phyloP scores from a whole-genome alignment of 768 basidiomycete genomes.

The Cystobasidium tubakii region DNA sequence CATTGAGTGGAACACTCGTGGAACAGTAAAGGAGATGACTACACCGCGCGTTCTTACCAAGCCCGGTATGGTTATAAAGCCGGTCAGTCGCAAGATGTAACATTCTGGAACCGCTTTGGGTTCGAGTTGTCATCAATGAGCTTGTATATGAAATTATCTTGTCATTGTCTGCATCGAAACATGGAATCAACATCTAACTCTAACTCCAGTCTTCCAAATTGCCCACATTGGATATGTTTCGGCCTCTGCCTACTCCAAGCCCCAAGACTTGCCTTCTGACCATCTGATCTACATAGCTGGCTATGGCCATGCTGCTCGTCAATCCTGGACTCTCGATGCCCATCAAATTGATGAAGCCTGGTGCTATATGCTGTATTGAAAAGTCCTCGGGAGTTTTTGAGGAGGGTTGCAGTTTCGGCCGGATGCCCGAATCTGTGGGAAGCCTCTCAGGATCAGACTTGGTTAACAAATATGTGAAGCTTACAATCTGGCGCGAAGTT shows the following conservation, averaged over 20 bases:
- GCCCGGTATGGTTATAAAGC: conserved; percentile 43
- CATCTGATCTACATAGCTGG: conserved; percentile 60
- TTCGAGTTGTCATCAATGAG: background rate
- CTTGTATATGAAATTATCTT: background rate
- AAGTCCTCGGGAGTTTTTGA: conserved; percentile 68
- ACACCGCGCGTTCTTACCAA: conserved; percentile 42
- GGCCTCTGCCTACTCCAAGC: conserved; percentile 29
- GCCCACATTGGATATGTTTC: conserved; percentile 19
- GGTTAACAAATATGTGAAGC: background rate
- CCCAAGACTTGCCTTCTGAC: conserved; percentile 40
- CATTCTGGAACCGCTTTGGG: conserved; percentile 5
- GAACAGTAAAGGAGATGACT: conserved; percentile 48
- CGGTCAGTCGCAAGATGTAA: conserved; percentile 33
- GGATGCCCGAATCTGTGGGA: conserved; percentile 48
- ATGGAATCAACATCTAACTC: background rate
- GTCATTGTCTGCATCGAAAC: background rate
- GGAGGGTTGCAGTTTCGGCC: conserved; percentile 74
- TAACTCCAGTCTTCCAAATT: conserved; percentile 20
- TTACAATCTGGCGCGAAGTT: conserved; percentile 69
- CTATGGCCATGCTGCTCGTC: conserved; percentile 79
- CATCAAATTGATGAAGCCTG: conserved; percentile 67
- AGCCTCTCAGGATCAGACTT: background rate
- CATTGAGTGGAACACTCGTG: conserved; percentile 85
- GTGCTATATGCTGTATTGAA: conserved; percentile 43
- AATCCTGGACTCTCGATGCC: conserved; percentile 91